Conservation (phyloP, 139 green algal genomes). For the Astrephomene gubernaculifera region DNA sequence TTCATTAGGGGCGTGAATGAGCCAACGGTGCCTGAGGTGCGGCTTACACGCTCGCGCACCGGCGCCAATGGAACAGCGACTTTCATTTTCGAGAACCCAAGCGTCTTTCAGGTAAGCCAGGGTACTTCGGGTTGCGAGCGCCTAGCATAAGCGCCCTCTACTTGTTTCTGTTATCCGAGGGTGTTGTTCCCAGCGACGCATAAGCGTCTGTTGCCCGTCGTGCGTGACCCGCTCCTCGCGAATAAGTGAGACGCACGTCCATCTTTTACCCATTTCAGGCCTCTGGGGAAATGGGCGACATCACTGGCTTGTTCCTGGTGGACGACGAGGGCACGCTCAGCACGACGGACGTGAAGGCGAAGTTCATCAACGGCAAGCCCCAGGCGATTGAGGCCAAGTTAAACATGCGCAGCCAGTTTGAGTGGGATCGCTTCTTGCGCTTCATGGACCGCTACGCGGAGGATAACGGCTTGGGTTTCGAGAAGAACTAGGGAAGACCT, state of each 20-base stretch:
- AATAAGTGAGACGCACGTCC: too few relatives aligned
- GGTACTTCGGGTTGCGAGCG: not conserved
- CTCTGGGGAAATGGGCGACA: conserved; percentile 78
- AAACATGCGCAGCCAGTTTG: conserved; percentile 78
- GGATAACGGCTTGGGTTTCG: conserved; percentile 35
- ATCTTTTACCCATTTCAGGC: too few relatives aligned
- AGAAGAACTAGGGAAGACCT: conserved; percentile 31
- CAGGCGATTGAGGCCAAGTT: conserved; percentile 84
- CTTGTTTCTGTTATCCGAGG: too few relatives aligned
- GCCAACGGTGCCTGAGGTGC: conserved; percentile 92
- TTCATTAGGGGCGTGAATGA: conserved; percentile 95
- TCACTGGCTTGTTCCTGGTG: conserved; percentile 96
- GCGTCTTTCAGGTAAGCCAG: conserved; percentile 86
- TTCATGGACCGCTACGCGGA: conserved; percentile 98
- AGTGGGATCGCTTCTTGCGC: conserved; percentile 97
- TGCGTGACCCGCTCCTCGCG: too few relatives aligned
- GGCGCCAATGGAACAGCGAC: conserved; percentile 87
- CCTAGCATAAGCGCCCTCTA: too few relatives aligned
- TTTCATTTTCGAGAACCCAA: conserved; percentile 93
- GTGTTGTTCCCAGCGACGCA: too few relatives aligned
- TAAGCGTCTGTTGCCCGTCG: too few relatives aligned
- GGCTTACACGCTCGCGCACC: conserved; percentile 86
- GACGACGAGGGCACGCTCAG: conserved; percentile 92
- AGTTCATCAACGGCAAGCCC: conserved; percentile 98
- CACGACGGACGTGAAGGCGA: conserved; percentile 97